Conservation (phyloP, 441 rosid genomes). For the Euphorbia celastroides region DNA sequence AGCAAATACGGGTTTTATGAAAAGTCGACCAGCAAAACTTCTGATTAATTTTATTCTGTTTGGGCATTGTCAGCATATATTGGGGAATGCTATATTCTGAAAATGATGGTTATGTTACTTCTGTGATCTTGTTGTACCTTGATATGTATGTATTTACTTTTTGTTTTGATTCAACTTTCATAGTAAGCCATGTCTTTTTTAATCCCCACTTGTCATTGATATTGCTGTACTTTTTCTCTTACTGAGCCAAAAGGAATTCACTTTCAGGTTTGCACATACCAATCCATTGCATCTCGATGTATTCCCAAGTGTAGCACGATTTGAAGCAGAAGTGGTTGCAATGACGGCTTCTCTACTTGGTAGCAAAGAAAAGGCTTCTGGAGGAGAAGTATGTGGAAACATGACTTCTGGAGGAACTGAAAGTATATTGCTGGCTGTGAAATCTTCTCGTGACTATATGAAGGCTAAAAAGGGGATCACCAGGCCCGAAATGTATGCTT, state of each 20-base stretch:
- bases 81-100: constrained; percentile 1
- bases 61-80: background rate
- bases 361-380: constrained; percentile 62
- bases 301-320: constrained; percentile 74
- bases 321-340: constrained; percentile 95
- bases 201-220: background rate
- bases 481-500: constrained; percentile 75
- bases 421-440: constrained; percentile 84
- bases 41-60: background rate
- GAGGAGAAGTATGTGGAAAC: constrained; percentile 90
- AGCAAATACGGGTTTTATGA: background rate
- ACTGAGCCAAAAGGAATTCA: constrained; percentile 12
- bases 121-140: background rate
- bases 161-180: background rate
- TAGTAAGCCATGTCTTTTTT: background rate
- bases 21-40: background rate
- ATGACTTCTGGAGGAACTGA: constrained; percentile 99
- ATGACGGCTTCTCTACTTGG: constrained; percentile 94
- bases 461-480: constrained; percentile 77
- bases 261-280: constrained; percentile 93
- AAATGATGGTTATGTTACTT: background rate
- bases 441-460: constrained; percentile 96
- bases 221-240: background rate
- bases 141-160: background rate
- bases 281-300: constrained; percentile 90